phyloP scores from a whole-genome alignment of 495 filamentous ascomycete species.

The Podospora anserina region DNA sequence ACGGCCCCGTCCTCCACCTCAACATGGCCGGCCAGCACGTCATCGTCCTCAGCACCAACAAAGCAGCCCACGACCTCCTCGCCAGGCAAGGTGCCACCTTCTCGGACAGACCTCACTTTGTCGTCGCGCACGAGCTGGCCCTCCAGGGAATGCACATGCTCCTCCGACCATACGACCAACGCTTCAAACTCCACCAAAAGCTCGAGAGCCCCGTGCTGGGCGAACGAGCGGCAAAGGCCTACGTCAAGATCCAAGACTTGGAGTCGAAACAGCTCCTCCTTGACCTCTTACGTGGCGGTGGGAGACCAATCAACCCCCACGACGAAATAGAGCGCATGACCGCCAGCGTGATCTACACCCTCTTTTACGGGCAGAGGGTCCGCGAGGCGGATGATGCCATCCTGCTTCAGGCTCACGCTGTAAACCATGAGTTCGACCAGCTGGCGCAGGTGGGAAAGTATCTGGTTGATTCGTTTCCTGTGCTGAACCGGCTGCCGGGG shows the following conservation, averaged over 20 bases:
- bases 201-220: slow-evolving; percentile 25
- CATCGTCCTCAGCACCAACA: slow-evolving; percentile 29
- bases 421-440: slow-evolving; percentile 17
- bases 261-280: slow-evolving; percentile 19
- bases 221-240: slow-evolving; percentile 37
- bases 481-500: slow-evolving; percentile 3
- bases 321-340: slow-evolving; percentile 13
- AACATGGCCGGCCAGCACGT: slow-evolving; percentile 29
- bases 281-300: slow-evolving; percentile 14
- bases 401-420: slow-evolving; percentile 11
- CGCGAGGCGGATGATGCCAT: slow-evolving; percentile 3
- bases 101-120: slow-evolving; percentile 24
- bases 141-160: slow-evolving; percentile 27
- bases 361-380: slow-evolving; percentile 13
- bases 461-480: slow-evolving; percentile 15
- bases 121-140: slow-evolving; percentile 39
- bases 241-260: slow-evolving; percentile 29
- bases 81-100: slow-evolving; percentile 25
- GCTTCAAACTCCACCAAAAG: slow-evolving; percentile 20
- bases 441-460: slow-evolving; percentile 14
- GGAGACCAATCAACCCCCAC: slow-evolving; percentile 12
- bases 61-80: slow-evolving; percentile 37
- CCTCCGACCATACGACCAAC: slow-evolving; percentile 25
- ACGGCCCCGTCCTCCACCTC: slow-evolving; percentile 42
- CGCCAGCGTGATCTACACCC: slow-evolving; percentile 15